Percentiles rank a stretch among this genome's conserved stretches.
Evolutionary conservation across 2,329 filamentous ascomycete genomes (phyloP).

Genomic region (Phaeoacremonium minimum): DNA sequence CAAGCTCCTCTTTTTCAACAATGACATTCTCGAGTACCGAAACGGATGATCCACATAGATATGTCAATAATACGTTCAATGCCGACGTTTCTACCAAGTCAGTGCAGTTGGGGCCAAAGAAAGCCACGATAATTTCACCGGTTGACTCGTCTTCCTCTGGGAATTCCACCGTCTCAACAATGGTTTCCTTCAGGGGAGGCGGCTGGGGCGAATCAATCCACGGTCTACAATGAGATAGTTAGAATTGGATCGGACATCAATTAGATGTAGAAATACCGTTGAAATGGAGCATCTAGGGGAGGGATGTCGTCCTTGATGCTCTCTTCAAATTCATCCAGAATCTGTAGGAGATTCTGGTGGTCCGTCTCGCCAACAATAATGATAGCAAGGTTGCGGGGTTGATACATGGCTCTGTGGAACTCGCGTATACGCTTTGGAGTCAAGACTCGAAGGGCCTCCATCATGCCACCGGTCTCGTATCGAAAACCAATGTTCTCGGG

Average conservation of each 20-base stretch:
- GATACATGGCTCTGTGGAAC: conserved; percentile 96
- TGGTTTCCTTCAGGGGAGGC: conserved; percentile 65
- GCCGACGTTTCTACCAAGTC: conserved; percentile 67
- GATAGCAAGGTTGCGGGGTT: conserved; percentile 89
- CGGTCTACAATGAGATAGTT: conserved; percentile 49
- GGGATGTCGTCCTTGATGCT: conserved; percentile 82
- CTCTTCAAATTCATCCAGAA: conserved; percentile 84
- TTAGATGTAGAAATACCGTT: conserved; percentile 36
- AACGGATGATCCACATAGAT: conserved; percentile 89
- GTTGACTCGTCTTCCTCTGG: conserved; percentile 94
- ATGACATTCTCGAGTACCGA: conserved; percentile 87
- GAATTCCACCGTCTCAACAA: conserved; percentile 79
- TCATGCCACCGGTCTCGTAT: conserved; percentile 98
- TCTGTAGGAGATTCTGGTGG: conserved; percentile 72
- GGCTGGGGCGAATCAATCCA: conserved; percentile 88
- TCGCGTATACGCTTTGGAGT: conserved; percentile 87
- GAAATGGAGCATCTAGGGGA: conserved; percentile 68
- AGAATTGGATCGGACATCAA: background rate
- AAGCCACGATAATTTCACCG: conserved; percentile 81
- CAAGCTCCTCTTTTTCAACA: conserved; percentile 89
- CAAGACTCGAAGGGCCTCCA: conserved; percentile 80
- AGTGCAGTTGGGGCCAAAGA: conserved; percentile 79
- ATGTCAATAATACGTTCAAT: conserved; percentile 74
- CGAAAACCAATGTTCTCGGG: conserved; percentile 87
- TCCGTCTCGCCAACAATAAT: conserved; percentile 91